Conservation (phyloP, 2,329 filamentous ascomycete genomes). For the Didymella lethalis region DNA sequence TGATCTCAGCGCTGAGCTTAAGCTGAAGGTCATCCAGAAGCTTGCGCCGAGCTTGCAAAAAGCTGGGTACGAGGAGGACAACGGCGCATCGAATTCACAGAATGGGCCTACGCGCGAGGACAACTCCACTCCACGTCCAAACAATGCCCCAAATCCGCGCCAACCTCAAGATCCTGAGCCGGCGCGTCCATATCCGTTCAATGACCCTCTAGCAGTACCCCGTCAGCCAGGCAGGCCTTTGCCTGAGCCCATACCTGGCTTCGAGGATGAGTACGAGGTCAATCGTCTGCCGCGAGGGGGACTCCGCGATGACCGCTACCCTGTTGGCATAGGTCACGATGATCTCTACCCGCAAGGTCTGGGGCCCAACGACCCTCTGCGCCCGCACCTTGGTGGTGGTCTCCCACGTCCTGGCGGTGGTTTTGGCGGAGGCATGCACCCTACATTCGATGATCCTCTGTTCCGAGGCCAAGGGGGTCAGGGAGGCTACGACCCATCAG, state of each 20-base stretch:
- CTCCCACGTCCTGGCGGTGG: conserved; percentile 65
- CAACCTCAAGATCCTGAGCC: conserved; percentile 62
- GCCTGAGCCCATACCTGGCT: conserved; percentile 86
- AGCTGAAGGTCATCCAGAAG: conserved; percentile 82
- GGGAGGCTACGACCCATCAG: conserved; percentile 70
- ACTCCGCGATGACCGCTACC: conserved; percentile 60
- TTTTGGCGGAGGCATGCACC: conserved; percentile 86
- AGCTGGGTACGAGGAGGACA: conserved; percentile 71
- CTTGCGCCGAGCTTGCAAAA: conserved; percentile 79
- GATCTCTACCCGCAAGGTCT: conserved; percentile 89
- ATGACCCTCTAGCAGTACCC: conserved; percentile 70
- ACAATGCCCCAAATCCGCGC: conserved; percentile 52
- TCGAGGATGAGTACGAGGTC: conserved; percentile 92
- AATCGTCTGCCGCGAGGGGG: conserved; percentile 69
- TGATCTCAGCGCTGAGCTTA: conserved; percentile 74
- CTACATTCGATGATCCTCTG: conserved; percentile 89
- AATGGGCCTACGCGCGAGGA: conserved; percentile 49
- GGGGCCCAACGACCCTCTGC: conserved; percentile 82
- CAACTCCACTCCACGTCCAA: conserved; percentile 17
- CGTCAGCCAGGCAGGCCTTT: conserved; percentile 66
- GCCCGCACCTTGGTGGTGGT: conserved; percentile 69
- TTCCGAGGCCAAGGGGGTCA: conserved; percentile 69
- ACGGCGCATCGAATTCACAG: conserved; percentile 48
- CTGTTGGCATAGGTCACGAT: conserved; percentile 78
- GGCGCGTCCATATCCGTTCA: conserved; percentile 72